These are phyloP conservation scores for Puccinia horiana DNA, from an alignment of 1,284 basidiomycete genomes.

Conservation along the genomic window DNA sequence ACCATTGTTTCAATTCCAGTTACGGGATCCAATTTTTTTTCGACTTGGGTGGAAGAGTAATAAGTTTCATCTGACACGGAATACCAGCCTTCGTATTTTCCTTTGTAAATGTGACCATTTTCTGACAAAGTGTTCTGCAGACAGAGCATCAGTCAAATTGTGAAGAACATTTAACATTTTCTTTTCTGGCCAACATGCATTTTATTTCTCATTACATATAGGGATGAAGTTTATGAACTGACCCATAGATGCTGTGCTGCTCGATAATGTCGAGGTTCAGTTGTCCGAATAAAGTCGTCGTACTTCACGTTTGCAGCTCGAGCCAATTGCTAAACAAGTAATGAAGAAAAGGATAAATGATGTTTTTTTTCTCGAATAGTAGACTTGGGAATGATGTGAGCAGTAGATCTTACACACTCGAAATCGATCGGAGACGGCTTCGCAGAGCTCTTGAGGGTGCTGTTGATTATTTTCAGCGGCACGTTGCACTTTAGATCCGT, in stretches of 20 bases:
- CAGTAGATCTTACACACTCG: slow-evolving; percentile 50
- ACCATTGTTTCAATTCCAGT: slow-evolving; percentile 53
- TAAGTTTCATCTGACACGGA: slow-evolving; percentile 59
- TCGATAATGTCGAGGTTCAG: slow-evolving; percentile 55
- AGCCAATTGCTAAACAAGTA: slow-evolving; percentile 52
- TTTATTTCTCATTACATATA: not conserved
- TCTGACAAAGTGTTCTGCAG: slow-evolving; percentile 50
- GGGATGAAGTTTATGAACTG: slow-evolving; percentile 8
- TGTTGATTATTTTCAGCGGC: slow-evolving; percentile 53
- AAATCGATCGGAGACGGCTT: slow-evolving; percentile 56
- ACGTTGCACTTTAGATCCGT: slow-evolving; percentile 58
- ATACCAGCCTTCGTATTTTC: slow-evolving; percentile 58
- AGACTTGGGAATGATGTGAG: not conserved
- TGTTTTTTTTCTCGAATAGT: not conserved
- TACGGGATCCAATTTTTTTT: slow-evolving; percentile 46
- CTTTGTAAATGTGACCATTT: slow-evolving; percentile 56
- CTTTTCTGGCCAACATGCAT: not conserved
- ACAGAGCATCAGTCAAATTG: not conserved
- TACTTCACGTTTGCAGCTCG: slow-evolving; percentile 54
- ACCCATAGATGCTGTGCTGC: slow-evolving; percentile 57
- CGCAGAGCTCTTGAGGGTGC: slow-evolving; percentile 54
- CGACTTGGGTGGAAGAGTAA: slow-evolving; percentile 56
- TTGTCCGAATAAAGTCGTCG: slow-evolving; percentile 57
- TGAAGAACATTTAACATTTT: not conserved
- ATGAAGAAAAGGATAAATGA: not conserved